Evolutionary conservation across 1,284 basidiomycete species (phyloP), one percentile per base, ranked within the genome.

Genomic region (Ceratobasidium sp.): DNA sequence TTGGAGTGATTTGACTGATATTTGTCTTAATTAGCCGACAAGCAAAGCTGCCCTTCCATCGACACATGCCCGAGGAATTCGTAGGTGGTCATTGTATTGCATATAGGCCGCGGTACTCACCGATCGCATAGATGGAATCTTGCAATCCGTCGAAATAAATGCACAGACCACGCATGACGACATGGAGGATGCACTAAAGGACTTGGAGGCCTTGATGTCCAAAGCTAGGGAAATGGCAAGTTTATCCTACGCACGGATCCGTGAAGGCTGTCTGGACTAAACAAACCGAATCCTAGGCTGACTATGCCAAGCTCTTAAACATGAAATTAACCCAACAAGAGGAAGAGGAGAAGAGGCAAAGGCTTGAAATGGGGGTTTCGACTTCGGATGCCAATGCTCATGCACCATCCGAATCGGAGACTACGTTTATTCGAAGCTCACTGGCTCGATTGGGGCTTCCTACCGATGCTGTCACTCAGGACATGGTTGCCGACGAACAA

Each of bases 201-300:
- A 98, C 78, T 85, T 99, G 28, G 94, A 98, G 78, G 91, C 92
- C 0, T 84, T 99, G 50, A 96, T 94, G 92, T 84, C 91, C 62
- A 93, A 96, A 79, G 96, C 96, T 0, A 92, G 90, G 76, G 93
- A 96, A 76, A 98, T 99, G 91, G 96, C 94, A 46, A 28, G 34
- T 18, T 9, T 16, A 23, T 34, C 23, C 39, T 14, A 57, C 46
- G n/a, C 36, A 45, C n/a, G 9, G 12, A 18, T 36, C 28, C 53
- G n/a, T 3, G n/a, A 18, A n/a, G n/a, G n/a, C n/a, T n/a, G n/a
- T n/a, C n/a, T n/a, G n/a, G n/a, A n/a, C n/a, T n/a, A n/a, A n/a
- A n/a, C n/a, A n/a, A n/a, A n/a, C n/a, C n/a, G n/a, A n/a, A 85
- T 23, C 41, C 43, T 28, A 71, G 67, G 45, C 67, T 69, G 87